Evolutionary conservation across 169 alveolate species (phyloP).

Genomic region (Plasmodium knowlesi): DNA sequence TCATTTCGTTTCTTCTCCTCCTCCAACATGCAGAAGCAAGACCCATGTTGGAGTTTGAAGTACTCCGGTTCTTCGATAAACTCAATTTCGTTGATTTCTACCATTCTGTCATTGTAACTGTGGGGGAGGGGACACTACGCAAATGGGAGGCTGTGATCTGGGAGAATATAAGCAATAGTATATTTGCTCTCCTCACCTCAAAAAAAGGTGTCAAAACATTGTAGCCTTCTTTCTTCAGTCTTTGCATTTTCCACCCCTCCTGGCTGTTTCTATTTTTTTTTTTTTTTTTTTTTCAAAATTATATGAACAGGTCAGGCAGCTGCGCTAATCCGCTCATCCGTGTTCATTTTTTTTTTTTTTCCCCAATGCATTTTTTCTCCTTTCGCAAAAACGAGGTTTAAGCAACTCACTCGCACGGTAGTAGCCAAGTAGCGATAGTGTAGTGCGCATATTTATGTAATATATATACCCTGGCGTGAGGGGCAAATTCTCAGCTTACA

Average conservation of each 20-base stretch:
- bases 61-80: constrained; percentile 70
- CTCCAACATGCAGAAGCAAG: constrained; percentile 51
- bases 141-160: background rate
- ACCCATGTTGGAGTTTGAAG: constrained; percentile 72
- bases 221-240: background rate
- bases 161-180: background rate
- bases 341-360: constrained; percentile 4
- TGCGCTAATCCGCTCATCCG: background rate
- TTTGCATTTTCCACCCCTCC: background rate
- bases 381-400: background rate
- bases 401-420: background rate
- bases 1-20: constrained; percentile 41
- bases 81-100: constrained; percentile 70
- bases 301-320: constrained; percentile 20
- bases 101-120: constrained; percentile 17
- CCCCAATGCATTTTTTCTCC: background rate
- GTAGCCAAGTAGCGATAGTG: background rate
- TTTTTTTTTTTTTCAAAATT: background rate
- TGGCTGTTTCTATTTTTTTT: background rate
- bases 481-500: background rate
- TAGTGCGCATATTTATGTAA: background rate
- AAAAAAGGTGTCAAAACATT: background rate
- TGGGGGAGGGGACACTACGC: background rate
- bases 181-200: background rate
- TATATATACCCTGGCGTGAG: background rate